phyloP scores from a whole-genome alignment of 1,139 yeast species.

The Pichia kudriavzevii region DNA sequence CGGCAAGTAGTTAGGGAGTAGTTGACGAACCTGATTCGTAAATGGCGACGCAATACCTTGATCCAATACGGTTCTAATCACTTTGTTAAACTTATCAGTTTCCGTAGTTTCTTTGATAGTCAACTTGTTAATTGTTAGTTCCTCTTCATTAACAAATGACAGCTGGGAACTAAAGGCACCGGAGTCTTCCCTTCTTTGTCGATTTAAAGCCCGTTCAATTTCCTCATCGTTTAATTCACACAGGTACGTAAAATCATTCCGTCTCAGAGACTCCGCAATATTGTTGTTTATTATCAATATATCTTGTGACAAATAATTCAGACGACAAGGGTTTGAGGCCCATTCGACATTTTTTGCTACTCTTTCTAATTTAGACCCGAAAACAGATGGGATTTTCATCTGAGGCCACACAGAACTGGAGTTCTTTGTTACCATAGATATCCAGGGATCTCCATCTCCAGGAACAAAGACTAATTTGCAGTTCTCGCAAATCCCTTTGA shows the following conservation, averaged over 20 bases:
- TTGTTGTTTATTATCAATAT: constrained; percentile 70
- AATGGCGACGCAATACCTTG: constrained; percentile 89
- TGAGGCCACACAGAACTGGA: constrained; percentile 65
- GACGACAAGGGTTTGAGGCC: constrained; percentile 70
- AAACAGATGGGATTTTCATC: constrained; percentile 58
- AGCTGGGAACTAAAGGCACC: background rate
- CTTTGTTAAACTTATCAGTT: constrained; percentile 59
- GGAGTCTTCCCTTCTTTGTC: background rate
- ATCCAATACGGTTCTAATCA: constrained; percentile 73
- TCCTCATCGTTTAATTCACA: constrained; percentile 14
- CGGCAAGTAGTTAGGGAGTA: constrained; percentile 65
- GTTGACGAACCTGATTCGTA: constrained; percentile 48
- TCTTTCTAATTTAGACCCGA: constrained; percentile 59
- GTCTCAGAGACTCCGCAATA: constrained; percentile 56
- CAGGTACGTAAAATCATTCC: constrained; percentile 57
- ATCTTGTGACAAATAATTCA: constrained; percentile 79
- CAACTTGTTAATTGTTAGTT: constrained; percentile 22
- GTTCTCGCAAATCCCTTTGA: constrained; percentile 30
- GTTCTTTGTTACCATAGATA: constrained; percentile 62
- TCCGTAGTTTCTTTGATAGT: constrained; percentile 28
- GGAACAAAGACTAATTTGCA: constrained; percentile 49
- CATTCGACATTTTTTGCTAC: constrained; percentile 54
- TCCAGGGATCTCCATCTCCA: constrained; percentile 94
- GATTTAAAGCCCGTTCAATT: constrained; percentile 26
- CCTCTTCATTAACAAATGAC: constrained; percentile 1